These are phyloP conservation scores for Pseudozyma tsukubaensis DNA, from an alignment of 1,284 basidiomycete species.

Conservation along the genomic window DNA sequence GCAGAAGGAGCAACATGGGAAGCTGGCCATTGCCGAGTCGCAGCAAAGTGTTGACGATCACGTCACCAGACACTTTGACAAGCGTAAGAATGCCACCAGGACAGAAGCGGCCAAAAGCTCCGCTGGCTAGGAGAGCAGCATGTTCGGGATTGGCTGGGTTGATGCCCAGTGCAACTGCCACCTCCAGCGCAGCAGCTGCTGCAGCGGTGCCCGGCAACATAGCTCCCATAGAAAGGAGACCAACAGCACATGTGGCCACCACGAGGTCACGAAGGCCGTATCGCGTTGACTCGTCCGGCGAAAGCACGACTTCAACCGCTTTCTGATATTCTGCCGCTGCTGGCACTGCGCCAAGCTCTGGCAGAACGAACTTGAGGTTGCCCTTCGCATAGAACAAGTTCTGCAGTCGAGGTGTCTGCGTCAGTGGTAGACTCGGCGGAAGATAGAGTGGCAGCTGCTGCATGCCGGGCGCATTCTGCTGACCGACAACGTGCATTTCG, in stretches of 20 bases:
- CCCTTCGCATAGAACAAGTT: slow-evolving; percentile 72
- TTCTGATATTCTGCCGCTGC: slow-evolving; percentile 70
- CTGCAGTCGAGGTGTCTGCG: slow-evolving; percentile 70
- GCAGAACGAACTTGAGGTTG: slow-evolving; percentile 69
- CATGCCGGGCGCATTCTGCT: slow-evolving; percentile 13
- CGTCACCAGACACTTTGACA: slow-evolving; percentile 57
- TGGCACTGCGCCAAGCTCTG: slow-evolving; percentile 48
- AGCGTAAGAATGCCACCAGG: slow-evolving; percentile 60
- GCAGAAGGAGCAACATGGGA: slow-evolving; percentile 60
- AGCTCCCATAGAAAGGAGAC: slow-evolving; percentile 60
- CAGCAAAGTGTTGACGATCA: slow-evolving; percentile 48
- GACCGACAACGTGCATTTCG: slow-evolving; percentile 54
- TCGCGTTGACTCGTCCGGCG: slow-evolving; percentile 36
- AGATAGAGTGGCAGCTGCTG: slow-evolving; percentile 38
- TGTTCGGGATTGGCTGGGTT: slow-evolving; percentile 48
- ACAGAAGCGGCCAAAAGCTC: slow-evolving; percentile 48
- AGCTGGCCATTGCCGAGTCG: slow-evolving; percentile 58
- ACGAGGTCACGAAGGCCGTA: slow-evolving; percentile 61
- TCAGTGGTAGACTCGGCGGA: slow-evolving; percentile 62
- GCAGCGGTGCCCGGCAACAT: slow-evolving; percentile 53
- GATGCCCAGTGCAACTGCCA: slow-evolving; percentile 56
- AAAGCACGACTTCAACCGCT: slow-evolving; percentile 65
- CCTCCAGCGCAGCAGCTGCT: slow-evolving; percentile 42
- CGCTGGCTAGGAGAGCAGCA: slow-evolving; percentile 42
- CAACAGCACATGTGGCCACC: slow-evolving; percentile 59